Base-by-base conservation (phyloP, 2,329 filamentous ascomycete genomes). In the Nigrospora oryzae region DNA sequence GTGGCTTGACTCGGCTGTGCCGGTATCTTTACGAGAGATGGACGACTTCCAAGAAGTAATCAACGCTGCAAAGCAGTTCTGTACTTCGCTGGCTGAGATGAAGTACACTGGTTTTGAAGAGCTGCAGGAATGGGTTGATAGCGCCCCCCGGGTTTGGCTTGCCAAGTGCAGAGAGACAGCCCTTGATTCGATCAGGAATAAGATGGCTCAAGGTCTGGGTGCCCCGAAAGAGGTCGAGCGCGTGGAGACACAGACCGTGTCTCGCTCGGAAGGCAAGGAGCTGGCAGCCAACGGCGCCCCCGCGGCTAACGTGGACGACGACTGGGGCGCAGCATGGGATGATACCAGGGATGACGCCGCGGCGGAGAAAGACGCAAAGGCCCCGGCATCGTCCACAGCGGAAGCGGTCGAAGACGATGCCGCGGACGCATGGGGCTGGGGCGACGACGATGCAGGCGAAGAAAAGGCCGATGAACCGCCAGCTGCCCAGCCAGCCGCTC, bases 61-160 rank as follows among this genome's bases (percentile, higher is more conserved):
- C n/a, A 71, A 77, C 35, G 70, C 77, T 36, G 79, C 88, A 0
- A 69, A 71, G 23, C 62, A 66, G 1, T 86, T 97, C 55, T 84
- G 83, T 43, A 65, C 72, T 7, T 72, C 70, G 1, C 65, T 97
- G 8, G 72, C 79, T 33, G 64, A 68, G 8, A 68, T 83, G 15
- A 74, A 77, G 0, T 91, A 87, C 74, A 71, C 74, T 14, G 74
- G 74, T 5, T 70, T 77, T 40, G 68, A 74, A 13, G 77, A 83
- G 31, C 66, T 98, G 34, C 73, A 78, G 38, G 80, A 87, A 19
- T 98, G 93, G 91, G 82, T 88, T 0, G 78, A 83, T 36, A 82
- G 84, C 49, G 85, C 88, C 1, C 86, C 89, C 0, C 80, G 81
- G 46, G 82, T 89, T 23, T 98, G 93, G 93, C 74, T 97, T 13